phyloP scores from a whole-genome alignment of 768 basidiomycete genomes.

The Podaxis sp. region DNA sequence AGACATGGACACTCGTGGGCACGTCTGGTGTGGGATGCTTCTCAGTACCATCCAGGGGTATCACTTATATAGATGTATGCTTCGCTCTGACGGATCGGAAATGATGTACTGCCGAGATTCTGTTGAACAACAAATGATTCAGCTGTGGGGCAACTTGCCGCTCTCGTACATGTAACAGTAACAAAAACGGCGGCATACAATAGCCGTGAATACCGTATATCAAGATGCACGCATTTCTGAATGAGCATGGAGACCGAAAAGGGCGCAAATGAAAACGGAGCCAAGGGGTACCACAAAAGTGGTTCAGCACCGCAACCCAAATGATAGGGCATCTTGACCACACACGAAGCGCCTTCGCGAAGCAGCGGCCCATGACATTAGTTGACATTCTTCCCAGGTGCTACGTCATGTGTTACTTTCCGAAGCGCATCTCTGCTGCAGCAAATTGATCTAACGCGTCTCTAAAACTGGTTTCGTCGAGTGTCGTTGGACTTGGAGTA shows the following conservation, averaged over 20 bases:
- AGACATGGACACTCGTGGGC: background rate
- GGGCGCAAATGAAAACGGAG: background rate
- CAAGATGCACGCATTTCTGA: background rate
- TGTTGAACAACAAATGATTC: background rate
- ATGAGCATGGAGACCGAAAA: background rate
- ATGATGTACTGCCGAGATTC: slow-evolving; percentile 7
- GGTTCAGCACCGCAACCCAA: background rate
- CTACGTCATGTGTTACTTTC: slow-evolving; percentile 44
- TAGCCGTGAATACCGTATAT: background rate
- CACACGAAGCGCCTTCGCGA: background rate
- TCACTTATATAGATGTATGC: slow-evolving; percentile 6
- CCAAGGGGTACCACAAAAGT: background rate
- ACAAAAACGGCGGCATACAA: background rate
- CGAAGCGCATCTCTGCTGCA: slow-evolving; percentile 73
- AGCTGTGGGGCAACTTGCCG: background rate
- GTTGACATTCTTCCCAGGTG: background rate
- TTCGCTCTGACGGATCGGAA: slow-evolving; percentile 3
- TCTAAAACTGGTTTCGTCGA: slow-evolving; percentile 61
- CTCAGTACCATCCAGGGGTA: background rate
- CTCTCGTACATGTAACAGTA: slow-evolving; percentile 1
- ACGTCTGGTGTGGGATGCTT: background rate
- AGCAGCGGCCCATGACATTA: background rate
- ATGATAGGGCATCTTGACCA: background rate
- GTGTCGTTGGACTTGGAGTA: slow-evolving; percentile 20
- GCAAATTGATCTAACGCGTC: slow-evolving; percentile 73